Evolutionary conservation across 2,329 filamentous ascomycete genomes (phyloP).

Genomic region (Periconia digitata): DNA sequence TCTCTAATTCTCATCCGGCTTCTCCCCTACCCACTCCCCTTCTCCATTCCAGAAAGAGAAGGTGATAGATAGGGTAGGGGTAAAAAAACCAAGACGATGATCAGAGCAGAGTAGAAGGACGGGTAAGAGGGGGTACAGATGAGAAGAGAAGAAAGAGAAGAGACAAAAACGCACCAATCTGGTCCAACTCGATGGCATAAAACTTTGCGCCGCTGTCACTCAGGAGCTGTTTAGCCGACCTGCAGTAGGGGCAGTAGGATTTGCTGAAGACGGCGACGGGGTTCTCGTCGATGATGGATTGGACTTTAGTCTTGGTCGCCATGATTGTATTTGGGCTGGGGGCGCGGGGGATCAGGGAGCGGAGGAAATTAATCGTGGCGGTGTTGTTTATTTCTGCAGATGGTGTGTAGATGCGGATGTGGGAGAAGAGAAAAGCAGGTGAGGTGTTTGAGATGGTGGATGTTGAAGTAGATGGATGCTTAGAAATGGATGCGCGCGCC

Average conservation of each 20-base stretch:
- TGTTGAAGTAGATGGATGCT: background rate
- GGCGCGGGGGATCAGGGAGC: slow-evolving; percentile 67
- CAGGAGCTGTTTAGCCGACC: slow-evolving; percentile 73
- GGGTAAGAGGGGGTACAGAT: background rate
- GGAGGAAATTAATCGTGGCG: slow-evolving; percentile 67
- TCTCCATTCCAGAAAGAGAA: too few relatives aligned
- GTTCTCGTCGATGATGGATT: slow-evolving; percentile 87
- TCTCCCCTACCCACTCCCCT: background rate
- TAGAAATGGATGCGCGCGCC: slow-evolving; percentile 24
- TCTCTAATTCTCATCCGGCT: background rate
- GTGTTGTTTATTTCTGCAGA: slow-evolving; percentile 11
- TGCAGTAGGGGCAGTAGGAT: slow-evolving; percentile 94
- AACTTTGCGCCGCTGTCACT: slow-evolving; percentile 71
- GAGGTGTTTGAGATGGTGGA: background rate
- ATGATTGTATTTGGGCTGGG: slow-evolving; percentile 71
- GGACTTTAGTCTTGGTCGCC: slow-evolving; percentile 78
- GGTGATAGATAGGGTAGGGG: too few relatives aligned
- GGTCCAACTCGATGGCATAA: slow-evolving; percentile 78
- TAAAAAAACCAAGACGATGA: too few relatives aligned
- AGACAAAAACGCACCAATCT: slow-evolving; percentile 75
- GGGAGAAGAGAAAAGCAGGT: background rate
- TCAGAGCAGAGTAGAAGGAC: too few relatives aligned
- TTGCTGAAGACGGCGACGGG: slow-evolving; percentile 94
- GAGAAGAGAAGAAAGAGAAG: background rate
- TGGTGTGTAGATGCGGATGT: background rate